phyloP scores from a whole-genome alignment of 2,329 filamentous ascomycete genomes.

The Exophiala sideris region DNA sequence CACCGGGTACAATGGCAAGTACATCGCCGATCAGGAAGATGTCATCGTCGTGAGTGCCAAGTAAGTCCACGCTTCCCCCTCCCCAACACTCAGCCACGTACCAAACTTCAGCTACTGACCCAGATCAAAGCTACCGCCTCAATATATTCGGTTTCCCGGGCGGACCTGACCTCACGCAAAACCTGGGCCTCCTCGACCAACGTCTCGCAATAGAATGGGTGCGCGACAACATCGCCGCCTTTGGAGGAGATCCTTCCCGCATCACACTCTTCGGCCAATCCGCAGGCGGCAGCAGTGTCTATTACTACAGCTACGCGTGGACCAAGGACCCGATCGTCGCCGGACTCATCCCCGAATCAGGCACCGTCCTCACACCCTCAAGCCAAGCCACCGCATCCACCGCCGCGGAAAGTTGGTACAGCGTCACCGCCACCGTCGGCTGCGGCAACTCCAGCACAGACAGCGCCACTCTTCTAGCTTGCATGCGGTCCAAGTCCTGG shows the following conservation, averaged over 20 bases:
- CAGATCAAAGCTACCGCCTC: no score
- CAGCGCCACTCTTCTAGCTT: neutral
- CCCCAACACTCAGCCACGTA: no score
- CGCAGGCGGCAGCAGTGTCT: neutral
- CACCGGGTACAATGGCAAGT: no score
- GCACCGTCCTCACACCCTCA: neutral
- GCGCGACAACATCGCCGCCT: slow-evolving; percentile 37
- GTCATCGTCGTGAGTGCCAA: no score
- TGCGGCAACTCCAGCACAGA: neutral
- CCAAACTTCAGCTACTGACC: no score
- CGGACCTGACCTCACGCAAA: no score
- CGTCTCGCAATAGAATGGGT: no score
- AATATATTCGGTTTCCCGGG: no score
- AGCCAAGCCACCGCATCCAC: neutral
- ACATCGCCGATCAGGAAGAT: no score
- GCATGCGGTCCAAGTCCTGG: neutral
- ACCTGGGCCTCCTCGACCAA: no score
- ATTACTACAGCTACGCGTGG: neutral
- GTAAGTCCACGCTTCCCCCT: no score
- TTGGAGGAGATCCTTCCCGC: slow-evolving; percentile 47
- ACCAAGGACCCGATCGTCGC: neutral
- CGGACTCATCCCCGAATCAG: neutral
- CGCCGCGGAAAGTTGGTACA: neutral
- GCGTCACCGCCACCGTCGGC: neutral
- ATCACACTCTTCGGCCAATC: slow-evolving; percentile 50